Base-by-base conservation (phyloP, 2,329 filamentous ascomycete species). In the Lasiodiplodia citricola region DNA sequence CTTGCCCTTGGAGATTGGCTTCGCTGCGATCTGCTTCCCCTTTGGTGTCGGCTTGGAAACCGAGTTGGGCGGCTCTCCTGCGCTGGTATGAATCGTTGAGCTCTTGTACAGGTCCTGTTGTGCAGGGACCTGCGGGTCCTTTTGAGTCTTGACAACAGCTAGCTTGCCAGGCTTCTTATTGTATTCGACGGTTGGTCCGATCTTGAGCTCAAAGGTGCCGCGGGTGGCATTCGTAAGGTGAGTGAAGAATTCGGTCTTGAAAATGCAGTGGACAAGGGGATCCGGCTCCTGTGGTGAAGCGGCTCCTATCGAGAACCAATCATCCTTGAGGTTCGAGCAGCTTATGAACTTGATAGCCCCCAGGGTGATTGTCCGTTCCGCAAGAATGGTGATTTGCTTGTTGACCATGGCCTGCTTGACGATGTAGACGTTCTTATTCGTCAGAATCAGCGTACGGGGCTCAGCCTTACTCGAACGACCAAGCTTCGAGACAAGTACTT, bases 201-300 rank as follows among this genome's bases (percentile, higher is more conserved):
- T 91, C 80, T 92, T 93, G 58, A 99, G 82, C 77, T 90, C 93
- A 77, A 97, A 87, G 11, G 92, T 90, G 10, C 92, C 93, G 3
- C 92, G 90, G 80, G 96, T 92, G 65, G 90, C 89, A 63, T 88
- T 90, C 77, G 91, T 89, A 83, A 99, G 90, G 71, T 97, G 94
- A 0, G 95, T 96, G 77, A 98, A 97, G 80, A 99, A 90, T 77
- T 99, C 96, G 0, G 96, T 99, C 84, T 99, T 99, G 80, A 99
- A 90, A 23, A 97, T 84, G 77, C 96, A 99, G 81, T 91, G 97
- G 75, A 99, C 81, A 25, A 99, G 85, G n/a, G 96, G 94, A 79
- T 99, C 96, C 0, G 96, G 87, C 78, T 98, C 95, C 77, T 97
- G 93, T 10, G 91, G 90, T 38, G 94, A 94, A n/a, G 92, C 93